Conservation (phyloP, 345 rosid species). For the Aquilaria yunnanensis region DNA sequence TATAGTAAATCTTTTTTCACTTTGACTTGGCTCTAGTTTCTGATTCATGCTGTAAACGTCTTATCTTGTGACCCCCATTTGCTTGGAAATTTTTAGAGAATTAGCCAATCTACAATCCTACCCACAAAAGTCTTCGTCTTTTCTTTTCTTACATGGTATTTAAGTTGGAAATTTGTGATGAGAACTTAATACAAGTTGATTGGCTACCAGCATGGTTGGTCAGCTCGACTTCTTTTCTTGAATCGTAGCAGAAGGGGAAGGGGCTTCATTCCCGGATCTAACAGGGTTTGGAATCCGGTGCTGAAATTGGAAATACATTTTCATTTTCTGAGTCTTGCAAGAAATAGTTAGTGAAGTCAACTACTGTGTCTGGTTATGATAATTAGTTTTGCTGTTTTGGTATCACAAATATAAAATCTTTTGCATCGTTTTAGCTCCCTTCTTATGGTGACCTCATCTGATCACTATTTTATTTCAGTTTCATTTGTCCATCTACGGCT, state of each 20-base stretch:
- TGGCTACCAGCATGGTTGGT: slow-evolving; percentile 4
- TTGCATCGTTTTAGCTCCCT: not conserved
- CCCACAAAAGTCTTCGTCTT: slow-evolving; percentile 57
- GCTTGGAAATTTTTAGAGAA: slow-evolving; percentile 15
- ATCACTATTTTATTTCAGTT: slow-evolving; percentile 6
- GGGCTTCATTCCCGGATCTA: slow-evolving; percentile 26
- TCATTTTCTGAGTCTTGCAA: slow-evolving; percentile 18
- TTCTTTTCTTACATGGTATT: slow-evolving; percentile 35
- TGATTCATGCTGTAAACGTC: slow-evolving; percentile 29
- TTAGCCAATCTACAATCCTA: slow-evolving; percentile 13
- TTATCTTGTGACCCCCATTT: slow-evolving; percentile 8
- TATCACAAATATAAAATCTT: slow-evolving; percentile 1
- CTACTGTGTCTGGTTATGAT: slow-evolving; percentile 29
- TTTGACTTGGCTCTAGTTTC: too few species aligned
- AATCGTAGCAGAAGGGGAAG: slow-evolving; percentile 5
- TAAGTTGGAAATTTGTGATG: slow-evolving; percentile 4
- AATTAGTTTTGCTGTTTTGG: slow-evolving; percentile 26
- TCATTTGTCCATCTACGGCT: slow-evolving; percentile 12
- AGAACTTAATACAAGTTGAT: slow-evolving; percentile 2
- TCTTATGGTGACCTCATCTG: slow-evolving; percentile 7
- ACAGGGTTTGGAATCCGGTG: slow-evolving; percentile 29
- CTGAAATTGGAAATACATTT: slow-evolving; percentile 18
- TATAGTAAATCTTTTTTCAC: too few species aligned
- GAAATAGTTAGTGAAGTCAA: slow-evolving; percentile 25
- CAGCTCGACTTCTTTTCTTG: slow-evolving; percentile 13